Evolutionary conservation across 2,329 filamentous ascomycete genomes (phyloP), one percentile per base, ranked within the genome.

Genomic region (Fusarium udum): DNA sequence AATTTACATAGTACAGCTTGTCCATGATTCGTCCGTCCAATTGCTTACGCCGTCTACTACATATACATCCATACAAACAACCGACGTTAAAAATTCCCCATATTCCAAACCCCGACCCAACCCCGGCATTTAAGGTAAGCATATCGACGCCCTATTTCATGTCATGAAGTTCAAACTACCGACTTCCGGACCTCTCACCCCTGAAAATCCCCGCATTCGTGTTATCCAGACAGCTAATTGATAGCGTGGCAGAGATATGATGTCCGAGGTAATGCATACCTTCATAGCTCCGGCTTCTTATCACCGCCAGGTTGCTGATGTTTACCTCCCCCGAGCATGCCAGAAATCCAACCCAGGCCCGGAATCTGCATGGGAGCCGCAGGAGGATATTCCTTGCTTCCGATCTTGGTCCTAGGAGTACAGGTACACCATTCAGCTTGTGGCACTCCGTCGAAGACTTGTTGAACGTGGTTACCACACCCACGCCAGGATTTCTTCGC

Each of bases 401-500:
- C 75, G 59, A 86, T 78, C 55, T 82, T 83, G 61, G 84, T 81
- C 70, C 80, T 82, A 37, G 85, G 85, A 64, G 81, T 78, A 79
- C 86, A 87, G 14, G 82, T 83, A 78, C 86, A 87, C 85, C 85
- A 86, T 49, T 86, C 76, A 18, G 82, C 79, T 77, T 87, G 82
- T 36, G 84, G 80, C 8, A 87, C 79, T 63, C 82, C 80, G 37
- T 79, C 72, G 49, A 87, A 81, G n/a, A 85, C 85, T 20, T 81
- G 77, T 14, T 84, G 80, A 65, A 87, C 83, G 74, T 87, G 86
- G 62, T 71, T 80, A 56, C 86, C 85, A 79, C 85, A 87, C 69
- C 86, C 86, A 68, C 85, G 83, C 86, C 86, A 87, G 32, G 85
- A 78, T 73, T 84, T 82, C 78, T 85, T 87, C 34, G 83, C 86